Conservation (phyloP, 2,329 filamentous ascomycete species). For the Calonectria montana region DNA sequence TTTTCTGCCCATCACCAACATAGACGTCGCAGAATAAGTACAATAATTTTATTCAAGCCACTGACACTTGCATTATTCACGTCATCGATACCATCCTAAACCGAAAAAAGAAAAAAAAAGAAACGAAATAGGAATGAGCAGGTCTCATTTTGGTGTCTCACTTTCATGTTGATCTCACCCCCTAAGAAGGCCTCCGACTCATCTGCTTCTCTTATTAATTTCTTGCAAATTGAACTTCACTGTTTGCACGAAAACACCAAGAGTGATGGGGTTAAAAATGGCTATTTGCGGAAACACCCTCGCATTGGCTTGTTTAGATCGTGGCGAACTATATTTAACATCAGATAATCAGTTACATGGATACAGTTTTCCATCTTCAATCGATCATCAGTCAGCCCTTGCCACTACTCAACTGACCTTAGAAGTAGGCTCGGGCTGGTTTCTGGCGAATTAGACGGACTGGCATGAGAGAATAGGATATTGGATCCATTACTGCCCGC, state of each 20-base stretch:
- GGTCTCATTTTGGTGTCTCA: not conserved
- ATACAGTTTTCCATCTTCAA: no score
- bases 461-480: no score
- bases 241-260: no score
- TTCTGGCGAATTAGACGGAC: no score
- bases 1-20: not conserved
- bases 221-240: not conserved
- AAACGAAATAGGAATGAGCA: not conserved
- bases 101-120: not conserved
- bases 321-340: no score
- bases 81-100: not conserved
- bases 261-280: not conserved
- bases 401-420: no score
- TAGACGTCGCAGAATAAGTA: not conserved
- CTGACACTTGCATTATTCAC: not conserved
- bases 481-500: no score
- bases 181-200: not conserved
- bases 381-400: no score
- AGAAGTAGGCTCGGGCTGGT: no score
- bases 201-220: not conserved
- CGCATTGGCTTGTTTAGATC: not conserved
- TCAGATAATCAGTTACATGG: no score
- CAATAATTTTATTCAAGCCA: not conserved
- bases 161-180: not conserved
- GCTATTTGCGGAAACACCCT: not conserved